Evolutionary conservation across 1,284 basidiomycete genomes (phyloP).

Genomic region (Leucocoprinus gongylophorus): DNA sequence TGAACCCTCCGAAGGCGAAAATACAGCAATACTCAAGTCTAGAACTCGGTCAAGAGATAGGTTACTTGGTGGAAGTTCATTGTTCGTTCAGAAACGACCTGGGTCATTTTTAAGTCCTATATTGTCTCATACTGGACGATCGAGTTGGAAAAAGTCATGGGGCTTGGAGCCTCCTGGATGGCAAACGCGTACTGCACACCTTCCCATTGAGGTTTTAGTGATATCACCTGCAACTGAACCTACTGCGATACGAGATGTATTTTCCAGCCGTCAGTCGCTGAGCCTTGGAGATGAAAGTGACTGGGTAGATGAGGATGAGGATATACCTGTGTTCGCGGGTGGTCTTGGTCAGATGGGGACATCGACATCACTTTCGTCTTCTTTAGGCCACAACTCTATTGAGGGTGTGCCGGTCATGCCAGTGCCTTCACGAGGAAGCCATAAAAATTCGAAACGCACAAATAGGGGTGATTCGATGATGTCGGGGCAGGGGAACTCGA

Average conservation of each 20-base stretch:
- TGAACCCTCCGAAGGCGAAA: slow-evolving; percentile 64
- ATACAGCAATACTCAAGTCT: slow-evolving; percentile 21
- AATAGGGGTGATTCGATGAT: slow-evolving; percentile 11
- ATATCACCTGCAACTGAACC: slow-evolving; percentile 53
- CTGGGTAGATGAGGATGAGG: slow-evolving; percentile 81
- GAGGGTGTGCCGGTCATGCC: slow-evolving; percentile 31
- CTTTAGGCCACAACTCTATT: slow-evolving; percentile 13
- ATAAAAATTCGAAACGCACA: slow-evolving; percentile 15
- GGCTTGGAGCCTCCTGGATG: slow-evolving; percentile 78
- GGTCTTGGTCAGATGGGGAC: slow-evolving; percentile 67
- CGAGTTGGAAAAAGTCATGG: slow-evolving; percentile 84
- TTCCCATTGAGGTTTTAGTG: slow-evolving; percentile 65
- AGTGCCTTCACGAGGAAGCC: slow-evolving; percentile 34
- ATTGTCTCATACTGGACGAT: slow-evolving; percentile 47
- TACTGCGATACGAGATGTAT: slow-evolving; percentile 63
- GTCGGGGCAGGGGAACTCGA: slow-evolving; percentile 27
- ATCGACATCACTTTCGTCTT: slow-evolving; percentile 25
- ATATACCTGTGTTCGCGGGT: slow-evolving; percentile 65
- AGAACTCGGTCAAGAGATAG: slow-evolving; percentile 33
- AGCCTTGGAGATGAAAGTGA: slow-evolving; percentile 66
- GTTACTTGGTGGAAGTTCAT: slow-evolving; percentile 33
- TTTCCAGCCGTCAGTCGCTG: slow-evolving; percentile 56
- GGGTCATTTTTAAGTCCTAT: slow-evolving; percentile 58
- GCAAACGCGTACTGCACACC: slow-evolving; percentile 62
- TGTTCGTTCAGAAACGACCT: slow-evolving; percentile 67